Evolutionary conservation across 495 filamentous ascomycete genomes (phyloP), one percentile per base, ranked within the genome.

Genomic region (Cladorrhinum samala): DNA sequence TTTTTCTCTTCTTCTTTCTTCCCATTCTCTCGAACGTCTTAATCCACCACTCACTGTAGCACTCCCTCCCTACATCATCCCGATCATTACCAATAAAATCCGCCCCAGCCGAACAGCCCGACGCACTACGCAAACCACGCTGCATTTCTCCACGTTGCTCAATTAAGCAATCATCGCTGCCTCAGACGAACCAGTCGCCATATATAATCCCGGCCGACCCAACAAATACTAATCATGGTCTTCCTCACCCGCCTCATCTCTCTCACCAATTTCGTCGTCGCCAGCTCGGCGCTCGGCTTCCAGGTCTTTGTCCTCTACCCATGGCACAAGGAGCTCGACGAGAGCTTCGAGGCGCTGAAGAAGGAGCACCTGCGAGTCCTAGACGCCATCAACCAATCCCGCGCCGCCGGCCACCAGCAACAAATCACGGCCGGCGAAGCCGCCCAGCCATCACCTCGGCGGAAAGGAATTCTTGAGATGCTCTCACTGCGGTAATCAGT

Each of bases 281-380:
- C 78, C 46, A 72, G 72, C 19, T 79, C 79, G n/a, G 82, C 82
- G 0, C 69, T 85, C 8, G 66, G 66, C 33, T 85, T 85, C 61
- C 82, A 85, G 67, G 81, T 83, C 45, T 77, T 74, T 57, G 81
- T 85, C 30, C 64, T 85, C 14, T 85, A 85, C 60, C 82, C 82
- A 23, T 85, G 82, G 82, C 82, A 85, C 62, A 70, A 82, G 36
- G 64, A 77, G 55, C 68, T 85, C n/a, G 80, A 84, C 54, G 68
- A 82, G 1, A 77, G 77, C 48, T 84, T 85, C 61, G 69, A 80
- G 49, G 62, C 66, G 27, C 58, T 85, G 43, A 83, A 81, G 53
- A 68, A 62, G 25, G 81, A 85, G 57, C 77, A 81, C 60, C 62
- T 70, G 18, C 61, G 58, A 44, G 66, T 70, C 40, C 56, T 74